These are phyloP conservation scores for Thermomucor indicae-seudaticae DNA, from an alignment of 371 early-diverging fungal species.

Conservation along the genomic window DNA sequence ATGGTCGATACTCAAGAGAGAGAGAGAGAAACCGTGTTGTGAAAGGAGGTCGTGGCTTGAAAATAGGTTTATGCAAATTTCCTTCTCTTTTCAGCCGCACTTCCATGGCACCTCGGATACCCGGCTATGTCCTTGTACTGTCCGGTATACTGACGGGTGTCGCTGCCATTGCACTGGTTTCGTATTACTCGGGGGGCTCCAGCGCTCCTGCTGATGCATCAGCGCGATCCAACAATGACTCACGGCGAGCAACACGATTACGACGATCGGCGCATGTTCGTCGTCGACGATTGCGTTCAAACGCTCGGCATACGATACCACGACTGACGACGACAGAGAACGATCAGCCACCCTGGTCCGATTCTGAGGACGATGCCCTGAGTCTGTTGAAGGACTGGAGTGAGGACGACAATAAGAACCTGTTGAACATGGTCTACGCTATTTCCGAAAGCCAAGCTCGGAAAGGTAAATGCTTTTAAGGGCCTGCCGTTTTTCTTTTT, in stretches of 20 bases:
- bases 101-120: constrained; percentile 3
- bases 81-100: neutral
- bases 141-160: constrained; percentile 11
- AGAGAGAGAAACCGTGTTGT: neutral
- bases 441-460: constrained; percentile 88
- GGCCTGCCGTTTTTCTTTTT: neutral
- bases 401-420: constrained; percentile 54
- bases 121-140: constrained; percentile 1
- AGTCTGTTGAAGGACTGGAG: constrained; percentile 36
- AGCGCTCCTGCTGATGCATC: neutral
- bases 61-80: neutral
- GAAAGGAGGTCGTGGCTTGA: neutral
- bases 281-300: constrained; percentile 20
- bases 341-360: constrained; percentile 6
- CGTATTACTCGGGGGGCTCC: constrained; percentile 1
- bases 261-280: constrained; percentile 31
- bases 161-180: constrained; percentile 6
- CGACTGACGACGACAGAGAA: constrained; percentile 1
- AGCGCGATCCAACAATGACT: neutral
- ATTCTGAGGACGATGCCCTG: constrained; percentile 28
- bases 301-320: too few species aligned
- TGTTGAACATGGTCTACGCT: constrained; percentile 76
- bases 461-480: constrained; percentile 54
- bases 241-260: constrained; percentile 13
- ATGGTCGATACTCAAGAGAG: neutral